Evolutionary conservation across 2,329 filamentous ascomycete genomes (phyloP).

Genomic region (Alternaria sp.): DNA sequence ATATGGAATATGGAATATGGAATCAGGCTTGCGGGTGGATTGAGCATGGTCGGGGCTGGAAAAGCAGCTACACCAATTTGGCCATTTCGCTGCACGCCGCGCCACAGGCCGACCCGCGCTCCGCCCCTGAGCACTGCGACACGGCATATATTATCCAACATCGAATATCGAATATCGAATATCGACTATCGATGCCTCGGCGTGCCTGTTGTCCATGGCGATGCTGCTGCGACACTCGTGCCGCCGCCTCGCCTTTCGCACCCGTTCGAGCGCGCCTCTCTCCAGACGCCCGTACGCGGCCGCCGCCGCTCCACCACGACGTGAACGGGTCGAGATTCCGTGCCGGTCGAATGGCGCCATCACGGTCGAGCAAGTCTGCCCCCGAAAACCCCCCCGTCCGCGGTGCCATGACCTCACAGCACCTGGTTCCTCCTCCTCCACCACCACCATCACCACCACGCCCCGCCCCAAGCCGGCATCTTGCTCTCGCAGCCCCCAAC

Average conservation of each 20-base stretch:
- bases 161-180: too few species aligned
- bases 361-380: constrained; percentile 51
- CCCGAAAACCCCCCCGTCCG: not conserved
- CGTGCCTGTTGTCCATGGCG: not conserved
- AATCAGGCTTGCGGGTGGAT: constrained; percentile 12
- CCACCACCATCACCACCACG: constrained; percentile 1
- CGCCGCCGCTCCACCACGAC: constrained; percentile 30
- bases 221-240: constrained; percentile 29
- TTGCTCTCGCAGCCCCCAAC: not conserved
- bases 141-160: too few species aligned
- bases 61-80: constrained; percentile 17
- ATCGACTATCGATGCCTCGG: too few species aligned
- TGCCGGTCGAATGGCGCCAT: constrained; percentile 56
- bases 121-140: constrained; percentile 19
- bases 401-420: constrained; percentile 20
- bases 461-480: constrained; percentile 8
- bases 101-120: constrained; percentile 21
- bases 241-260: not conserved
- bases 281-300: constrained; percentile 32
- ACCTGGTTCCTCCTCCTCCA: not conserved
- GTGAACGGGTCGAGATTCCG: constrained; percentile 47
- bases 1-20: constrained; percentile 22
- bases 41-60: too few species aligned
- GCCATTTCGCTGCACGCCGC: constrained; percentile 16
- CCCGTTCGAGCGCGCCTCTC: not conserved